These are phyloP conservation scores for Rhizopus sp. DNA, from an alignment of 371 early-diverging fungal genomes.

Conservation along the genomic window DNA sequence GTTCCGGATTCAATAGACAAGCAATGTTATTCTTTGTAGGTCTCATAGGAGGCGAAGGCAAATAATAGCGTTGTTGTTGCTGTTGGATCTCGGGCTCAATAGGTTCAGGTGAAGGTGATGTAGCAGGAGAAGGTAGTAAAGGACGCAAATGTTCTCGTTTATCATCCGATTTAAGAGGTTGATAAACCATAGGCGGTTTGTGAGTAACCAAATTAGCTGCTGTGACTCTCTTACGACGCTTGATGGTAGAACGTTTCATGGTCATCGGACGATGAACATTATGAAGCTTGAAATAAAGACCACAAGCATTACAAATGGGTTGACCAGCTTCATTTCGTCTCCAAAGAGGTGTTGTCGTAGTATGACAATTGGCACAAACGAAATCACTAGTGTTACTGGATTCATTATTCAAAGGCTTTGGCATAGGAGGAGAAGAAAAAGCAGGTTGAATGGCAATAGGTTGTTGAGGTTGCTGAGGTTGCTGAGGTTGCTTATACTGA, in stretches of 20 bases:
- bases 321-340: constrained; percentile 69
- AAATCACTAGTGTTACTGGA: constrained; percentile 17
- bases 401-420: too few species aligned
- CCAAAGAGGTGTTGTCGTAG: constrained; percentile 85
- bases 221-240: constrained; percentile 53
- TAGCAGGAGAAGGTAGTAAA: constrained; percentile 27
- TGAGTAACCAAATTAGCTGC: constrained; percentile 24
- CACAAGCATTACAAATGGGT: constrained; percentile 82
- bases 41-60: constrained; percentile 46
- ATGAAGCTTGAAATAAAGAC: constrained; percentile 78
- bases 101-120: constrained; percentile 22
- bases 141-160: constrained; percentile 26
- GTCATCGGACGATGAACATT: constrained; percentile 57
- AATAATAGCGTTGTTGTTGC: constrained; percentile 21
- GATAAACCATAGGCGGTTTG: constrained; percentile 12
- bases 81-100: constrained; percentile 46
- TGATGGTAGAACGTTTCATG: constrained; percentile 59
- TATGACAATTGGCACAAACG: constrained; percentile 73
- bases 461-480: constrained; percentile 3
- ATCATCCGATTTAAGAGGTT: constrained; percentile 19
- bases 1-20: constrained; percentile 37
- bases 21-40: constrained; percentile 37
- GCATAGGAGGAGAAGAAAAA: background rate
- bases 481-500: constrained; percentile 8
- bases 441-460: background rate